phyloP scores from a whole-genome alignment of 75 land plant species.

The Azolla pinnata region DNA sequence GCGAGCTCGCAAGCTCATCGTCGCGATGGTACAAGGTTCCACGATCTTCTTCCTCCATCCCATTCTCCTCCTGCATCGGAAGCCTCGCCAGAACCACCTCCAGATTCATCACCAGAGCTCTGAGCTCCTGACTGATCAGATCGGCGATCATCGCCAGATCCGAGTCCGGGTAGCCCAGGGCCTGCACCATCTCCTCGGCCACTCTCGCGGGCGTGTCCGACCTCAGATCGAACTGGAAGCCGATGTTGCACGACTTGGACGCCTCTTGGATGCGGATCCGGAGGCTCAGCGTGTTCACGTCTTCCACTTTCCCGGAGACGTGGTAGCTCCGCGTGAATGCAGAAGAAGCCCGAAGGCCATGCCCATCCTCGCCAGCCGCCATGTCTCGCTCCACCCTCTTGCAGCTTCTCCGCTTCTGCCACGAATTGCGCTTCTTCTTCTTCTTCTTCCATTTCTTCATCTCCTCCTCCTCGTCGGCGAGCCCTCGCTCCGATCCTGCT shows the following conservation, averaged over 20 bases:
- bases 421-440: not conserved
- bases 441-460: not conserved
- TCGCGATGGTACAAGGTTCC: not conserved
- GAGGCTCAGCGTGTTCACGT: not conserved
- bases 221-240: not conserved
- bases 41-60: not conserved
- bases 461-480: not conserved
- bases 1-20: not conserved
- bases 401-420: not conserved
- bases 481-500: not conserved
- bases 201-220: not conserved
- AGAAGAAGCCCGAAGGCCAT: too few species aligned
- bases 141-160: slow-evolving; percentile 5
- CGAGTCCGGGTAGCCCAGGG: not conserved
- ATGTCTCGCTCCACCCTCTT: not conserved
- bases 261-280: not conserved
- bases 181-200: slow-evolving; percentile 5
- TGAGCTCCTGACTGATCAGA: slow-evolving; percentile 3
- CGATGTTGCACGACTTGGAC: not conserved
- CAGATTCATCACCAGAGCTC: not conserved
- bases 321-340: not conserved
- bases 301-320: not conserved
- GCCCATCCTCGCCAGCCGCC: too few species aligned
- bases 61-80: too few species aligned
- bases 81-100: too few species aligned